These are phyloP conservation scores for Fusarium ambrosium DNA, from an alignment of 2,329 filamentous ascomycete genomes.

Conservation along the genomic window DNA sequence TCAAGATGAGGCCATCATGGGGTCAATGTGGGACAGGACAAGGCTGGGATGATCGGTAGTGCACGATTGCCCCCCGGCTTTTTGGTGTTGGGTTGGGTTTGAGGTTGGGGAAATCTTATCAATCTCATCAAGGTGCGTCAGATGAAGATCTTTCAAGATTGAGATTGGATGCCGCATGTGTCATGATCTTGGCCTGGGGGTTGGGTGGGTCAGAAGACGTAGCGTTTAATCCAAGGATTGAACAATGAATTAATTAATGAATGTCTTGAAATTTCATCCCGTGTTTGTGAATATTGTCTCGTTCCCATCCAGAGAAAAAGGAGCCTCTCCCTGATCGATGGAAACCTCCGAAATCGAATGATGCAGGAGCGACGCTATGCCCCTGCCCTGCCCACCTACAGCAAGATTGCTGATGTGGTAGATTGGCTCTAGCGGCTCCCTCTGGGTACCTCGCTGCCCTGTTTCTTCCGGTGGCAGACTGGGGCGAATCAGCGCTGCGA, in stretches of 20 bases:
- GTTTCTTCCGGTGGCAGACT: constrained; percentile 42
- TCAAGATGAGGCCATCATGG: constrained; percentile 21
- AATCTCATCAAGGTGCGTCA: constrained; percentile 48
- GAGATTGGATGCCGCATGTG: constrained; percentile 3
- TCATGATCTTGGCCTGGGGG: background rate
- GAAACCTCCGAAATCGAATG: constrained; percentile 49
- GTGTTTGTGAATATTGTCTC: constrained; percentile 7
- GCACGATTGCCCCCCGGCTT: constrained; percentile 30
- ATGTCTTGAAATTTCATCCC: background rate
- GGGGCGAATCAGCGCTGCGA: constrained; percentile 16
- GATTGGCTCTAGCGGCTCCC: constrained; percentile 19
- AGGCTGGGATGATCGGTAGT: constrained; percentile 24
- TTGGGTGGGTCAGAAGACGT: background rate
- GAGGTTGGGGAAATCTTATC: constrained; percentile 43
- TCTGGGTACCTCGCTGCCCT: constrained; percentile 39
- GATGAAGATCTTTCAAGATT: constrained; percentile 35
- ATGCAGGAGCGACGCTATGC: constrained; percentile 16
- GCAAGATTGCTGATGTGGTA: background rate
- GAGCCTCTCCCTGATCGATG: constrained; percentile 37
- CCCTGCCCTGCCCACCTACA: constrained; percentile 1
- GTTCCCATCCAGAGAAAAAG: constrained; percentile 11
- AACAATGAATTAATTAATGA: background rate
- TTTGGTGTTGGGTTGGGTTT: constrained; percentile 20
- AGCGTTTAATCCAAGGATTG: background rate
- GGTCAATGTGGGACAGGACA: constrained; percentile 29